Base-by-base conservation (phyloP, 1,139 yeast species). In the Protomyces gravidus region DNA sequence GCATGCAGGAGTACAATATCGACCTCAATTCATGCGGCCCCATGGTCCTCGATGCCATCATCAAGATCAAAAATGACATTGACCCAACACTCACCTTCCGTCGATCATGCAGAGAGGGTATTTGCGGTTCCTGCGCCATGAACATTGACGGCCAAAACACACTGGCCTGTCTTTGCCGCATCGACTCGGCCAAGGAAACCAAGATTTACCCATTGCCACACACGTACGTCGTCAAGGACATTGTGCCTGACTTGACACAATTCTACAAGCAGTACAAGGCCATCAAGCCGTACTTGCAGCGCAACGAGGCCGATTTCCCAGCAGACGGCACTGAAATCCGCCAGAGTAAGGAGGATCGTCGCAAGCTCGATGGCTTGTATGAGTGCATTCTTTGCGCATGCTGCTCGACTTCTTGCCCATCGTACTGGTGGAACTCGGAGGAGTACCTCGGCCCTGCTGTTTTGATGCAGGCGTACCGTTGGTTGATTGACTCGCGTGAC, bases 391-490 rank as follows among this genome's bases (percentile, higher is more conserved):
- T 92, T 72, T 92, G 98, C 79, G 98, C 98, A 27, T 92, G 98
- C 78, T 92, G 98, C 77, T 90, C 97, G 42, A 94, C 99, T 56
- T 84, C 98, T 33, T 92, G 99, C 79, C 98, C 99, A 59, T 89
- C 97, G 5, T 94, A 94, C 81, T 94, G 99, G 98, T 94, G 99
- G 99, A 94, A 94, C 78, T 96, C 89, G 77, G 96, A 90, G 76
- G 95, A 94, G 79, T 94, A 94, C 77, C 80, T 94, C 70, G 98
- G 98, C 61, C 98, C 98, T 32, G 97, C 97, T 27, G 97, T 92
- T 62, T 82, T 92, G 75, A 88, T 92, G 96, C 97, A 92, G 79
- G 97, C 97, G 62, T 92, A 84, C 81, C 85, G 97, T 80, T 92
- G 98, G 98, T 62, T 92, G 80, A 83, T 89, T 66, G 99, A 92